Conservation (phyloP, 345 rosid genomes). For the Ceriops tagal region DNA sequence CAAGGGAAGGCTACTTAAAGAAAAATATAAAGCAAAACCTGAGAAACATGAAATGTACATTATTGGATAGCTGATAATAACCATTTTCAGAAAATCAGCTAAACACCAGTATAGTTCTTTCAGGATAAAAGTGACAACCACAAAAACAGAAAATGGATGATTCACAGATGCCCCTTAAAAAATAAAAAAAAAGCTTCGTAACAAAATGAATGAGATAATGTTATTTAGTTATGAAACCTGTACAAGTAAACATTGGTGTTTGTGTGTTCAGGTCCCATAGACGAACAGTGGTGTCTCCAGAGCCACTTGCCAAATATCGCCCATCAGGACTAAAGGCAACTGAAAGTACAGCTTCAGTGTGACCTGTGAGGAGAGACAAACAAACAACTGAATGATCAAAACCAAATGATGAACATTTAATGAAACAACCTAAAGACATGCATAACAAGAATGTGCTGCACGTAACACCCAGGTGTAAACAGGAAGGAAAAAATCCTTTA, state of each 20-base stretch:
- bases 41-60: neutral
- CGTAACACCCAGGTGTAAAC: neutral
- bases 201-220: too few relatives aligned
- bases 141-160: too few relatives aligned
- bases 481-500: neutral
- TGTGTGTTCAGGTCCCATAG: slow-evolving; percentile 93
- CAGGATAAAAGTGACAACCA: too few relatives aligned
- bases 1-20: neutral
- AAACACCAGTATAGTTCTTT: too few relatives aligned
- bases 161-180: too few relatives aligned
- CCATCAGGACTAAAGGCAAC: slow-evolving; percentile 97
- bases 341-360: slow-evolving; percentile 81
- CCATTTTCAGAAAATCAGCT: too few relatives aligned
- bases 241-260: slow-evolving; percentile 88
- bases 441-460: neutral
- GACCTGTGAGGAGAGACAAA: slow-evolving; percentile 44
- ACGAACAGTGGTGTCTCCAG: slow-evolving; percentile 93
- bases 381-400: slow-evolving; percentile 1
- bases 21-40: neutral
- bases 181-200: too few relatives aligned
- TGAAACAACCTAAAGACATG: slow-evolving; percentile 5
- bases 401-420: neutral
- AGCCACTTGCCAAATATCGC: slow-evolving; percentile 87
- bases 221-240: slow-evolving; percentile 39
- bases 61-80: too few relatives aligned